These are phyloP conservation scores for Dactylorhiza incarnata DNA, from an alignment of 106 monocot species.

Conservation along the genomic window DNA sequence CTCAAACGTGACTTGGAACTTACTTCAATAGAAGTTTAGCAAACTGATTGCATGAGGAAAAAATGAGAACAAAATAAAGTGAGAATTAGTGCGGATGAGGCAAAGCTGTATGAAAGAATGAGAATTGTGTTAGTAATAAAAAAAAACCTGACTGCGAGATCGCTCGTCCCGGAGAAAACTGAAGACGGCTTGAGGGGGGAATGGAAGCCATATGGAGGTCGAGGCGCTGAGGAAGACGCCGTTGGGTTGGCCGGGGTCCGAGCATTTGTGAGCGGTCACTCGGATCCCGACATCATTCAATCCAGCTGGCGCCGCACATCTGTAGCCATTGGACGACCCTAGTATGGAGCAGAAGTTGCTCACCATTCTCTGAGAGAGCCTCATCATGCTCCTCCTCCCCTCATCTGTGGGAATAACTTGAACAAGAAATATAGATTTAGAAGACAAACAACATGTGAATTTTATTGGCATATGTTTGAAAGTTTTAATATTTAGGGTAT, in stretches of 20 bases:
- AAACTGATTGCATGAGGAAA: background rate
- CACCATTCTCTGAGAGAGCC: constrained; percentile 69
- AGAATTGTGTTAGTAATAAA: background rate
- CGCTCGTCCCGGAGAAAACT: constrained; percentile 45
- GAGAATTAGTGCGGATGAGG: background rate
- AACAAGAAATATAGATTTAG: background rate
- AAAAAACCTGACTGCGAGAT: constrained; percentile 39
- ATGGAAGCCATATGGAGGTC: constrained; percentile 57
- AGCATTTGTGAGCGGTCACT: constrained; percentile 33
- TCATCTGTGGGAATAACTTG: constrained; percentile 36
- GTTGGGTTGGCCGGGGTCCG: constrained; percentile 31
- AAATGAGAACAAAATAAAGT: background rate
- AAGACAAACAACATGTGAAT: background rate
- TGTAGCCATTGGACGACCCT: constrained; percentile 26
- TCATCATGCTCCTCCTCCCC: constrained; percentile 64
- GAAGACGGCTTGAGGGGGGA: constrained; percentile 36
- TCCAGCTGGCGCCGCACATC: constrained; percentile 40
- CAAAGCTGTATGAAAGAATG: background rate
- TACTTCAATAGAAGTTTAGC: background rate
- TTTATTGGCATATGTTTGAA: background rate
- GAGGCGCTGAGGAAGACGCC: constrained; percentile 48
- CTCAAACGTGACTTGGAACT: too few relatives aligned
- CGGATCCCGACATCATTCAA: constrained; percentile 43
- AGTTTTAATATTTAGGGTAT: background rate
- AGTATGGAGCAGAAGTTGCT: constrained; percentile 48